Conservation (phyloP, 805 yeast genomes). For the Lachancea kluyveri region DNA sequence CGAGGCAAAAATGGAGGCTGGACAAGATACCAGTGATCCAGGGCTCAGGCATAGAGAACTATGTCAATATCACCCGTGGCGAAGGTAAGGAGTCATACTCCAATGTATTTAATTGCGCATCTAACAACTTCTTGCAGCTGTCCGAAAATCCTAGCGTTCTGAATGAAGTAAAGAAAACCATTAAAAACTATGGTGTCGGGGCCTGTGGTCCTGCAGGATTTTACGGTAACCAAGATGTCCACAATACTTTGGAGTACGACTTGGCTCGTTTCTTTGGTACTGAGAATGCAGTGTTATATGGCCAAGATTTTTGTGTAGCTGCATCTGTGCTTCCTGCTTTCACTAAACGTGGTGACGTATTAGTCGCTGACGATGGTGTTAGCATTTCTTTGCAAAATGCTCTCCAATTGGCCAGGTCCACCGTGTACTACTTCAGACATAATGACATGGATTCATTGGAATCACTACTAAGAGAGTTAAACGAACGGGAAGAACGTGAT, state of each 20-base stretch:
- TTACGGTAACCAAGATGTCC: conserved; percentile 92
- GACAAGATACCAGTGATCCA: conserved; percentile 56
- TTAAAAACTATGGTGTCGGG: conserved; percentile 82
- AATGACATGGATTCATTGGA: conserved; percentile 84
- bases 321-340: conserved; percentile 90
- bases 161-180: conserved; percentile 48
- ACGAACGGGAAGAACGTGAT: conserved; percentile 54
- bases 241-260: conserved; percentile 69
- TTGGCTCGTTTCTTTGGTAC: conserved; percentile 70
- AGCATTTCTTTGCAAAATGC: conserved; percentile 83
- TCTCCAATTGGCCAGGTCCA: conserved; percentile 76
- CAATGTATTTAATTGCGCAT: conserved; percentile 58
- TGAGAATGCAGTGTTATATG: conserved; percentile 77
- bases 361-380: conserved; percentile 78
- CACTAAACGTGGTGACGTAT: conserved; percentile 88
- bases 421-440: conserved; percentile 68
- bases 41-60: conserved; percentile 43
- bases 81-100: conserved; percentile 25
- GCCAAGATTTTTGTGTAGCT: conserved; percentile 86
- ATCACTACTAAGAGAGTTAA: conserved; percentile 52
- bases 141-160: conserved; percentile 42
- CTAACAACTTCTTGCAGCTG: conserved; percentile 66
- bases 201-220: conserved; percentile 98
- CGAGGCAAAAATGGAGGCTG: conserved; percentile 55
- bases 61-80: conserved; percentile 22